These are phyloP conservation scores for Pestalotiopsis fici DNA, from an alignment of 2,329 filamentous ascomycete genomes.

Conservation along the genomic window DNA sequence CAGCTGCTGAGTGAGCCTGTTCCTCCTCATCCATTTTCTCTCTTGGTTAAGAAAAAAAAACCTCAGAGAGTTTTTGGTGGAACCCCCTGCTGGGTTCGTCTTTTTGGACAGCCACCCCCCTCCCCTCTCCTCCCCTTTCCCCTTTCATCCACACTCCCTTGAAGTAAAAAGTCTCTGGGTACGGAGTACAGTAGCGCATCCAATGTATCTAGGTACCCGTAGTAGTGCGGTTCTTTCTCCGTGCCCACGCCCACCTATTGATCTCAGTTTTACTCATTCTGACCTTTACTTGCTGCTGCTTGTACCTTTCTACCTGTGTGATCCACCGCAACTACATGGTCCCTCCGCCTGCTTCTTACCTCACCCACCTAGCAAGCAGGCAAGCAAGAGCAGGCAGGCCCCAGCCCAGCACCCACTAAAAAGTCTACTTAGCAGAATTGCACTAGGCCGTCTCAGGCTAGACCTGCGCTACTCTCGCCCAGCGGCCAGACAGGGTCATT, in stretches of 20 bases:
- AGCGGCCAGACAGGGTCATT: constrained; percentile 11
- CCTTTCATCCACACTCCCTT: neutral
- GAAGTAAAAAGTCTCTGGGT: neutral
- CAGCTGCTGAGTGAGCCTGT: neutral
- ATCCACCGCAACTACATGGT: neutral
- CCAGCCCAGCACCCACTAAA: neutral
- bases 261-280: neutral
- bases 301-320: neutral
- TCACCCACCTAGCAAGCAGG: neutral
- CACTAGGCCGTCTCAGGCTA: neutral
- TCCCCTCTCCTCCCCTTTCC: neutral
- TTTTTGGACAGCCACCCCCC: neutral
- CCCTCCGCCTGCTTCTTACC: neutral
- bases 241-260: neutral
- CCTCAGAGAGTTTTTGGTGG: neutral
- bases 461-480: constrained; percentile 10
- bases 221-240: neutral
- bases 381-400: neutral
- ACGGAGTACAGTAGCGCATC: neutral
- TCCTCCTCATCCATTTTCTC: neutral
- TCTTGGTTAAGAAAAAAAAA: neutral
- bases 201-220: neutral
- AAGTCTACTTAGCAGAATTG: neutral
- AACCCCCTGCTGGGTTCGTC: neutral
- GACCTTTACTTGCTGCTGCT: neutral